Base-by-base conservation (phyloP, 2,329 filamentous ascomycete genomes). In the Scedosporium apiospermum region DNA sequence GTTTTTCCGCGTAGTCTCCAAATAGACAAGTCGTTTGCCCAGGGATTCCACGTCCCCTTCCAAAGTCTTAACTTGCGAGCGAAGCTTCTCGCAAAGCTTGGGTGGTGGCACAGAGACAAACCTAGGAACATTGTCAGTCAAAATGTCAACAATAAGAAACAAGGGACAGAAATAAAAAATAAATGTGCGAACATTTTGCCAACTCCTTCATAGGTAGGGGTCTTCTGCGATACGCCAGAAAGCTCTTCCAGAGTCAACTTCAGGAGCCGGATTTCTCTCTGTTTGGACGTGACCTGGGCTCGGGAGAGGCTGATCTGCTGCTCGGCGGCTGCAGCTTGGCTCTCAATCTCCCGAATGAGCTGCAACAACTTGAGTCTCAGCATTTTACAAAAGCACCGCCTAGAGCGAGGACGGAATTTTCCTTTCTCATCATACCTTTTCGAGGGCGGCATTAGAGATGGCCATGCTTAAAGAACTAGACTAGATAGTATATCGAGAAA, bases 1-100 rank as follows among this genome's bases (percentile, higher is more conserved):
- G 71, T 98, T 99, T 79, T 96, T 92, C 73, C 91, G 89, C 59
- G 95, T 98, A 63, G 91, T 96, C 78, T 98, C 93, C 55, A 98
- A 81, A 72, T 97, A 98, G 69, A 93, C 86, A 69, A 97, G 80
- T 74, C 91, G 92, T 82, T 98, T 96, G 68, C 90, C 87, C 66
- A 98, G 77, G 66, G 88, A 88, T 49, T 89, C 82, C 65, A 96
- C 86, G 68, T 97, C 93, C 30, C 83, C 81, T 69, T 92, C 88
- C 65, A 93, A 77, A 61, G 88, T 86, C 69, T 88, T 84, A 63
- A 87, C 87, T 76, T 97, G 92, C 55, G 80, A 78, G 44, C 87
- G 82, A 63, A 98, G 82, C 67, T 95, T 89, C 69, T 87, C 83
- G 71, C 91, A 87, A 67, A 98, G 84, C 21, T 86, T 83, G 21